A percentile compares a stretch with the other conserved stretches of the same genome.
phyloP scores from a whole-genome alignment of 2,329 filamentous ascomycete genomes.

The Diaporthe citriasiana region DNA sequence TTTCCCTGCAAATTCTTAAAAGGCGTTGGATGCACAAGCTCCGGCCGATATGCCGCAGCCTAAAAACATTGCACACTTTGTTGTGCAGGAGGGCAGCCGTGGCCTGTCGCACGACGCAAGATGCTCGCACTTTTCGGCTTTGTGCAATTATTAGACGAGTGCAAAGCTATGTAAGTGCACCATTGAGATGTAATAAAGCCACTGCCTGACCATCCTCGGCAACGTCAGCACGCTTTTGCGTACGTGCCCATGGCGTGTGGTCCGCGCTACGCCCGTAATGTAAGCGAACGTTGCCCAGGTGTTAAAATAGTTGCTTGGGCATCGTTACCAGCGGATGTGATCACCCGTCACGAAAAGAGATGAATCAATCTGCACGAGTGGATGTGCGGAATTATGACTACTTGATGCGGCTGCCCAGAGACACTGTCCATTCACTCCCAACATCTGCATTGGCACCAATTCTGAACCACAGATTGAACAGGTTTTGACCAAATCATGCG shows the following conservation, averaged over 20 bases:
- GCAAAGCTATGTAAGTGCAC: background rate
- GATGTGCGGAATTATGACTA: background rate
- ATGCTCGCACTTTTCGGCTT: background rate
- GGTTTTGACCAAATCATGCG: background rate
- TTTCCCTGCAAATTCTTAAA: fast-evolving
- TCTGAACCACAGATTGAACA: background rate
- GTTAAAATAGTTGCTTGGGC: background rate
- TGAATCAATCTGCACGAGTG: too few relatives aligned
- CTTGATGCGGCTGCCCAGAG: background rate
- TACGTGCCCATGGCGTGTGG: too few relatives aligned
- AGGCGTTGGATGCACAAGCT: background rate
- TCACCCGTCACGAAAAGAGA: background rate
- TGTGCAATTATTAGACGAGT: background rate
- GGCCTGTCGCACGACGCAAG: background rate
- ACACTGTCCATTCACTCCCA: background rate
- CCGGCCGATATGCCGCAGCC: background rate
- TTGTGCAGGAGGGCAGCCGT: background rate
- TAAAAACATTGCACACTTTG: background rate
- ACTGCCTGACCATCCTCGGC: too few relatives aligned
- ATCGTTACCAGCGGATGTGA: too few relatives aligned
- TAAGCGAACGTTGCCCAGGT: too few relatives aligned
- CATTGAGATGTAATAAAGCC: background rate
- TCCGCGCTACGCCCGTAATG: too few relatives aligned
- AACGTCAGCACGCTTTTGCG: too few relatives aligned
- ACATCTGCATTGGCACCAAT: background rate